These are phyloP conservation scores for Xylogone sp. DNA, from an alignment of 2,329 filamentous ascomycete genomes.

Conservation along the genomic window DNA sequence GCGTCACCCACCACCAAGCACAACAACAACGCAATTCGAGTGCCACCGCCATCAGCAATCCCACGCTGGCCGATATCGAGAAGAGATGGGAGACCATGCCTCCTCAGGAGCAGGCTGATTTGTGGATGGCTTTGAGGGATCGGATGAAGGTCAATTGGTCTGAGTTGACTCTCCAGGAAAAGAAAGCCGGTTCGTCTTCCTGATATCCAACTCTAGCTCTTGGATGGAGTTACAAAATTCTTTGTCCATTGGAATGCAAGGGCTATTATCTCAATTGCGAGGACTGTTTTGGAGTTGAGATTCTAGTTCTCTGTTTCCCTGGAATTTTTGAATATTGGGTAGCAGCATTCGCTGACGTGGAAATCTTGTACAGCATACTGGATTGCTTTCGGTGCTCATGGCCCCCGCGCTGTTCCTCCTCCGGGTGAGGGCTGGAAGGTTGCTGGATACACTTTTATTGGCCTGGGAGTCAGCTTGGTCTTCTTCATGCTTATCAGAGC, in stretches of 20 bases:
- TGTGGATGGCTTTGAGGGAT: constrained; percentile 98
- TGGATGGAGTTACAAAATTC: neutral
- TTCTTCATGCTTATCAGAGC: constrained; percentile 71
- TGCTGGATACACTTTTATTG: constrained; percentile 66
- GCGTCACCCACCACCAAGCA: constrained; percentile 5
- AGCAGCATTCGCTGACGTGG: constrained; percentile 27
- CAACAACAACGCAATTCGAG: constrained; percentile 40
- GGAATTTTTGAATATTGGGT: constrained; percentile 7
- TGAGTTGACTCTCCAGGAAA: constrained; percentile 92
- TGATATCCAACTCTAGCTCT: neutral
- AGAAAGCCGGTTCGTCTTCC: constrained; percentile 87
- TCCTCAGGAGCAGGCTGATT: constrained; percentile 96
- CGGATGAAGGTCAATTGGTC: constrained; percentile 98
- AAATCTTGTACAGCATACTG: constrained; percentile 74
- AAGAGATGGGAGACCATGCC: constrained; percentile 99
- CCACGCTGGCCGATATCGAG: constrained; percentile 96
- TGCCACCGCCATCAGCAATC: constrained; percentile 95
- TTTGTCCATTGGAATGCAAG: too few species aligned
- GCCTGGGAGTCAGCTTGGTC: constrained; percentile 61
- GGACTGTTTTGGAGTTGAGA: neutral
- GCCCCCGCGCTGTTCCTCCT: constrained; percentile 77
- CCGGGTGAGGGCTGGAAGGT: constrained; percentile 83
- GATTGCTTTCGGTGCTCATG: constrained; percentile 97
- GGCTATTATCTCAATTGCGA: neutral
- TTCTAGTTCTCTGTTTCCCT: constrained; percentile 2